Evolutionary conservation across 805 yeast species (phyloP), one percentile per base, ranked within the genome.

Genomic region (Pichia eremophila): DNA sequence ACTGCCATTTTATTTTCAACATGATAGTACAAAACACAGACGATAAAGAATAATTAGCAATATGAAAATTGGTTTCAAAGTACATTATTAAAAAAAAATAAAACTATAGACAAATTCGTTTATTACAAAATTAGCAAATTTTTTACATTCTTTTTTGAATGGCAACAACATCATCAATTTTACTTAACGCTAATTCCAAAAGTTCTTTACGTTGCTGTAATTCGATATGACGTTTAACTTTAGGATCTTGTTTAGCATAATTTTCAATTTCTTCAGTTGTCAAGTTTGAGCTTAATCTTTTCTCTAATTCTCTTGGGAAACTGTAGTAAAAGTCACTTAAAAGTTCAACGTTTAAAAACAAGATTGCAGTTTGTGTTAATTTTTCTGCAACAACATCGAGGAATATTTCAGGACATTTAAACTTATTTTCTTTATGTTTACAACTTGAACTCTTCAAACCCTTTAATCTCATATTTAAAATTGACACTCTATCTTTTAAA

Each of bases 171-270:
- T 82, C 79, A 52, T 91, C 96, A 47, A 93, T 89, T 68, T 86
- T 91, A 50, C 72, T 74, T 57, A 90, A 63, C 0, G 97, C 99
- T 44, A 85, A 67, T 54, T 88, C 95, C 46, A 95, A 72, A 47
- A 89, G 67, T 57, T 89, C 96, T 63, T 91, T 93, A 43, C 97
- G 78, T 64, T 88, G 91, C 64, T 93, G 99, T 52, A 95, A 67
- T 59, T 91, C 96, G 56, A 93, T 85, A 59, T 93, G 99, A 56
- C 83, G 77, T 62, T 84, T 84, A 48, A 95, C 79, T 66, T 82
- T 85, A 19, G 96, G 93, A 66, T 93, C 96, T 65, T 93, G 97
- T 57, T 88, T 87, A 0, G 99, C 99, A 68, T 91, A 87, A 50
- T 68, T 67, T 58, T 90, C 97, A 44, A 93, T 74, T 60, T 90